A percentile compares a stretch with the other conserved stretches of the same genome.
Conservation (phyloP, 768 basidiomycete species). For the Macrolepiota fuliginosa region DNA sequence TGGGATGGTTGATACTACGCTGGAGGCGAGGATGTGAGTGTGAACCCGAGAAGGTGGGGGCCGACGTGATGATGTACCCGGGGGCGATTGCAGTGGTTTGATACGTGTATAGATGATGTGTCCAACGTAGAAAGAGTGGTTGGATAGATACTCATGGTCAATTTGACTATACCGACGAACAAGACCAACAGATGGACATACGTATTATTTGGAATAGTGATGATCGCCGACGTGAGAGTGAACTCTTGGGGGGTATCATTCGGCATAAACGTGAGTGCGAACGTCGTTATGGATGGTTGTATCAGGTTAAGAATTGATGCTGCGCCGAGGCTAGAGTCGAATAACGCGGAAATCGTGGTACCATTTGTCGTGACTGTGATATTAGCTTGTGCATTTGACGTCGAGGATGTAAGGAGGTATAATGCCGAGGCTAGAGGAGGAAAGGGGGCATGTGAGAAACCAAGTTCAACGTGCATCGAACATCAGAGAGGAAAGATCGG, state of each 20-base stretch:
- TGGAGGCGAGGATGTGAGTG: not conserved
- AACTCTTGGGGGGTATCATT: slow-evolving; percentile 13
- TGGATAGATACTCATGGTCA: not conserved
- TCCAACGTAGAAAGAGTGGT: not conserved
- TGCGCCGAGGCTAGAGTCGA: slow-evolving; percentile 40
- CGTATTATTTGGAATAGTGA: slow-evolving; percentile 4
- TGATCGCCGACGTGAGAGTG: slow-evolving; percentile 1
- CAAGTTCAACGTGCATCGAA: not conserved
- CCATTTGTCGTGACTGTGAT: slow-evolving; percentile 44
- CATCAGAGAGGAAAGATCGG: not conserved
- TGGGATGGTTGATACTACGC: slow-evolving; percentile 3
- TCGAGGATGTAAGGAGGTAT: slow-evolving; percentile 20
- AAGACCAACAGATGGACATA: not conserved
- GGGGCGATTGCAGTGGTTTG: not conserved
- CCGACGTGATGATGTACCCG: no score
- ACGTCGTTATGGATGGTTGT: slow-evolving; percentile 35
- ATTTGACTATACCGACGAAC: not conserved
- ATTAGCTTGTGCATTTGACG: slow-evolving; percentile 52
- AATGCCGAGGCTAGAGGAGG: slow-evolving; percentile 2
- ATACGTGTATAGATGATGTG: not conserved
- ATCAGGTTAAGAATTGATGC: slow-evolving; percentile 38
- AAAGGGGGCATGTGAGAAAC: not conserved
- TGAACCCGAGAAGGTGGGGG: not conserved
- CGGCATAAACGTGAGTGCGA: slow-evolving; percentile 32
- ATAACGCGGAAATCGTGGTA: slow-evolving; percentile 26